Conservation (phyloP, 305 asterid species). For the Fraxinus greggii region DNA sequence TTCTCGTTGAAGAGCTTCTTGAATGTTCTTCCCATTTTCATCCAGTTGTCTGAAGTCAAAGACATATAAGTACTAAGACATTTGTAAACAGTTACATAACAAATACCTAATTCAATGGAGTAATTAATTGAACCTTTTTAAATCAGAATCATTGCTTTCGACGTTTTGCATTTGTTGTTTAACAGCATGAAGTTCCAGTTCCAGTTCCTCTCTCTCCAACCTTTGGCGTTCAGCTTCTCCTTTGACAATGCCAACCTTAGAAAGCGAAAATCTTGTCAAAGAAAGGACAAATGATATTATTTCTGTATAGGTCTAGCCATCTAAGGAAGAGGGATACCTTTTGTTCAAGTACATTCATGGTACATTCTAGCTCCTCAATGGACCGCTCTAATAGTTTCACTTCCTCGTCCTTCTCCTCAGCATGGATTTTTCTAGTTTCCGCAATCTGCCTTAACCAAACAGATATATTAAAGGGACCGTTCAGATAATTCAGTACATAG, state of each 20-base stretch:
- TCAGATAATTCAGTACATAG: slow-evolving; percentile 11
- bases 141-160: slow-evolving; percentile 56
- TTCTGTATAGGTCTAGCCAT: background rate
- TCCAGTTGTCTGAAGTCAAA: slow-evolving; percentile 50
- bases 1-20: slow-evolving; percentile 57
- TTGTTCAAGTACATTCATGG: slow-evolving; percentile 85
- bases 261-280: slow-evolving; percentile 34
- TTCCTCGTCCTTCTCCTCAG: slow-evolving; percentile 88
- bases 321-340: slow-evolving; percentile 50
- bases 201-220: slow-evolving; percentile 92
- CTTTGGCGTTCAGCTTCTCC: slow-evolving; percentile 93
- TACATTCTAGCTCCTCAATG: slow-evolving; percentile 85
- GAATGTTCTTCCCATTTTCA: slow-evolving; percentile 62
- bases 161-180: slow-evolving; percentile 73
- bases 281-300: background rate
- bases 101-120: background rate
- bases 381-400: slow-evolving; percentile 83
- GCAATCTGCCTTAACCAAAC: slow-evolving; percentile 49
- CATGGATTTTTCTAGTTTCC: slow-evolving; percentile 44
- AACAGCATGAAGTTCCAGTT: slow-evolving; percentile 77
- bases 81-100: slow-evolving; percentile 4
- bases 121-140: slow-evolving; percentile 52
- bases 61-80: slow-evolving; percentile 23
- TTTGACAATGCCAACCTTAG: slow-evolving; percentile 74
- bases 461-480: slow-evolving; percentile 19